Evolutionary conservation across 2,329 filamentous ascomycete species (phyloP), one percentile per base, ranked within the genome.

Genomic region (Phialemoniopsis sp.): DNA sequence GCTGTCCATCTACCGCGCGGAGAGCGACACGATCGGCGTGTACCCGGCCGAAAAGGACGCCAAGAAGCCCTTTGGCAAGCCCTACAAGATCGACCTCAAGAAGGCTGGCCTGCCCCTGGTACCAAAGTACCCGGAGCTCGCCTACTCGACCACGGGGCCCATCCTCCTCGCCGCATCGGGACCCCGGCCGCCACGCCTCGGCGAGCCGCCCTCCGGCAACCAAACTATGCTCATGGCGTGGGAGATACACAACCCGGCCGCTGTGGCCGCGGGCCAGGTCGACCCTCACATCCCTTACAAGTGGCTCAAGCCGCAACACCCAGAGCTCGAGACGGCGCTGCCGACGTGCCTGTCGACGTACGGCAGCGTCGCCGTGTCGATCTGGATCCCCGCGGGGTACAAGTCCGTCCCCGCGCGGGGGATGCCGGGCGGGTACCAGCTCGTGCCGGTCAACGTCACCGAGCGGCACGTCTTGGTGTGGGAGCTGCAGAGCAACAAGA

Each of bases 321-420:
- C 50, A 2, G 63, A 65, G 43, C 53, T 67, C 13, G 61, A 64
- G 26, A 65, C 63, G 5, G 63, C 64, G 4, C 52, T 67, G 3
- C 63, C 64, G 2, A 56, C 51, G 10, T 55, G 58, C 14, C 53
- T 67, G 3, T 53, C 53, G 3, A 59, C 62, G 0, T 64, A 66
- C 41, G 64, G 62, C 14, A 61, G 56, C 40, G 51, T 60, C 1
- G 58, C 60, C 6, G 59, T 66, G 1, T 67, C 63, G 8, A 60
- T 67, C 18, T 67, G 64, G 64, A 62, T 66, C 34, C 61, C 62
- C 0, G 61, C 64, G 5, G 55, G 47, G 21, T 64, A 62, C 45
- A 57, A 55, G 13, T 56, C 59, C 10, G 50, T 64, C 8, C 52
- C 55, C 1, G 21, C 21, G 21, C 21, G 21, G 21, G 21, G 21